These are phyloP conservation scores for Pulveroboletus ravenelii DNA, from an alignment of 768 basidiomycete species.

Conservation along the genomic window DNA sequence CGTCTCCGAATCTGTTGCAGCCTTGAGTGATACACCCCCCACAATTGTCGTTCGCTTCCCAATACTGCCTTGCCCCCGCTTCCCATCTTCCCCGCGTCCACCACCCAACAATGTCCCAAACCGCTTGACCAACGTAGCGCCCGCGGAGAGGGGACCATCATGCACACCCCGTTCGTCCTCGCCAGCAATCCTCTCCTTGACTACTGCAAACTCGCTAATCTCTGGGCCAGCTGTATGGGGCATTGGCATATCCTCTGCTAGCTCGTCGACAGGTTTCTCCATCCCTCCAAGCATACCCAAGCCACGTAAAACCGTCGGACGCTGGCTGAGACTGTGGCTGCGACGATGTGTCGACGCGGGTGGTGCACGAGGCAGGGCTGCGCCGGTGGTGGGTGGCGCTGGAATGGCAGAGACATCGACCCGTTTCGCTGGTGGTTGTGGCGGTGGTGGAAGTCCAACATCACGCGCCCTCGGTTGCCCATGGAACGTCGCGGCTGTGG, in stretches of 20 bases:
- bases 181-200: constrained; percentile 29
- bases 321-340: constrained; percentile 79
- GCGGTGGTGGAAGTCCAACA: constrained; percentile 44
- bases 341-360: constrained; percentile 75
- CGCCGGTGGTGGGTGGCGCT: constrained; percentile 25
- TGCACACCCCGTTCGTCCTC: constrained; percentile 24
- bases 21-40: constrained; percentile 36
- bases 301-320: constrained; percentile 50
- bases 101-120: constrained; percentile 65
- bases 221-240: constrained; percentile 69
- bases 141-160: constrained; percentile 43
- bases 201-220: constrained; percentile 46
- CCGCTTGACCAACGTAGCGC: constrained; percentile 70
- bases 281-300: constrained; percentile 57
- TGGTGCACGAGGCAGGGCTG: constrained; percentile 58
- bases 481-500: constrained; percentile 56
- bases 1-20: constrained; percentile 34
- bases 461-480: constrained; percentile 65
- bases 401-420: constrained; percentile 25
- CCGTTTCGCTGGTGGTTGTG: constrained; percentile 25
- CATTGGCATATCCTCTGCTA: constrained; percentile 34
- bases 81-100: constrained; percentile 42
- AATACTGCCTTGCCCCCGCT: constrained; percentile 33
- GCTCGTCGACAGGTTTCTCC: constrained; percentile 39
- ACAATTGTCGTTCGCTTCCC: constrained; percentile 51